Evolutionary conservation across 805 yeast genomes (phyloP).

Genomic region (Saccharomycopsis schoenii): DNA sequence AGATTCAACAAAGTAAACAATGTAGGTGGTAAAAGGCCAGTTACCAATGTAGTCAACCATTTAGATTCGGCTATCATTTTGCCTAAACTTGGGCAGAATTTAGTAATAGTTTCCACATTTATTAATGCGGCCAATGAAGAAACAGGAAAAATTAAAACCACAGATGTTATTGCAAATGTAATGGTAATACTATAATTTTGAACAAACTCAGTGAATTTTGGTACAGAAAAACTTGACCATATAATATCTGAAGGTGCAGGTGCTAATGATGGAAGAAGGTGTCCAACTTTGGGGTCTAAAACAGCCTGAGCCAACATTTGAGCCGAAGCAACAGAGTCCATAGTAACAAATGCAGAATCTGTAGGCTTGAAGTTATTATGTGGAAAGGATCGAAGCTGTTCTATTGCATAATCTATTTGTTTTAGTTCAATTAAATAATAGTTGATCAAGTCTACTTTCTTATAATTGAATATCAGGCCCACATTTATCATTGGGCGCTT

Average conservation of each 20-base stretch:
- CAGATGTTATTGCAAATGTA: slow-evolving; percentile 38
- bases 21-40: slow-evolving; percentile 54
- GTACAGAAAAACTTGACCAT: slow-evolving; percentile 82
- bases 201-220: slow-evolving; percentile 24
- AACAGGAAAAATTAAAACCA: slow-evolving; percentile 44
- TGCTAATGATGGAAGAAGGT: slow-evolving; percentile 71
- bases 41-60: slow-evolving; percentile 43
- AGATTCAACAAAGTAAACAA: slow-evolving; percentile 46
- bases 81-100: slow-evolving; percentile 51
- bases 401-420: slow-evolving; percentile 32
- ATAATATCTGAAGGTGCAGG: slow-evolving; percentile 94
- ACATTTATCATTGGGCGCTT: slow-evolving; percentile 22
- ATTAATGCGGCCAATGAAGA: slow-evolving; percentile 47
- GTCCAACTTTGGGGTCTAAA: slow-evolving; percentile 78
- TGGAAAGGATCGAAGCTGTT: slow-evolving; percentile 22
- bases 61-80: slow-evolving; percentile 40
- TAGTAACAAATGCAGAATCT: slow-evolving; percentile 73
- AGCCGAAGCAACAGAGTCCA: slow-evolving; percentile 92
- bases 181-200: slow-evolving; percentile 34
- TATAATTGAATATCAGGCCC: slow-evolving; percentile 20
- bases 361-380: slow-evolving; percentile 29
- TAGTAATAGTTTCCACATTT: slow-evolving; percentile 44
- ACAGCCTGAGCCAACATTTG: slow-evolving; percentile 96
- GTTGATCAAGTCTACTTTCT: slow-evolving; percentile 28
- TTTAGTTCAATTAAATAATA: slow-evolving; percentile 28